Conservation (phyloP, 306 rosid genomes). For the Quercus variabilis region DNA sequence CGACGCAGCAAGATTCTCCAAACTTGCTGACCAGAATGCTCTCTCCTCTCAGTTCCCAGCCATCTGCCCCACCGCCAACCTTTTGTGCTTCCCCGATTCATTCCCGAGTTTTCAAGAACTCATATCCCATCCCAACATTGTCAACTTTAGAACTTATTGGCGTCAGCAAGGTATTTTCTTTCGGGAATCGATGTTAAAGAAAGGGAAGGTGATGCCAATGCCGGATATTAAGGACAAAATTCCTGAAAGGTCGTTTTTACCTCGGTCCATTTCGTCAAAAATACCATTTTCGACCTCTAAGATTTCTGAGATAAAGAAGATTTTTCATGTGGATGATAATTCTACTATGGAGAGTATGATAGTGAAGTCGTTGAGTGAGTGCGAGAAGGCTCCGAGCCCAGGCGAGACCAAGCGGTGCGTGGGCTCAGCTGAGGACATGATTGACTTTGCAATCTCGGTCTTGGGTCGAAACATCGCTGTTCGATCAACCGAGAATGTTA, state of each 20-base stretch:
- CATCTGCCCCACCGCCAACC: constrained; percentile 69
- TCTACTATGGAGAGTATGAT: constrained; percentile 79
- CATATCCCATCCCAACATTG: no score
- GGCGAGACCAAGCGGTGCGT: constrained; percentile 94
- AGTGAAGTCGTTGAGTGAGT: constrained; percentile 50
- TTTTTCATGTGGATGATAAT: constrained; percentile 69
- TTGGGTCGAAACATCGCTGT: no score
- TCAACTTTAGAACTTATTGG: no score
- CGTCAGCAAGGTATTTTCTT: constrained; percentile 83
- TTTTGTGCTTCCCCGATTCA: constrained; percentile 71
- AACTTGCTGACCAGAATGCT: no score
- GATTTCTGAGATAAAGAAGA: constrained; percentile 43
- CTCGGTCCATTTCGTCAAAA: constrained; percentile 68
- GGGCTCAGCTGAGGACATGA: constrained; percentile 33
- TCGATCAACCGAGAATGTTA: no score
- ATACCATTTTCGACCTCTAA: constrained; percentile 76
- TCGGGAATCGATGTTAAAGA: constrained; percentile 64
- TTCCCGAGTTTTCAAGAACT: background rate
- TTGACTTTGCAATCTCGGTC: no score
- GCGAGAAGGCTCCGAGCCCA: constrained; percentile 65
- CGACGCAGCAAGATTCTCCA: no score
- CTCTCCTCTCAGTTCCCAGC: no score
- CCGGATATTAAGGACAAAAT: constrained; percentile 86
- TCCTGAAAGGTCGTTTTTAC: constrained; percentile 90
- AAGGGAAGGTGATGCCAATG: constrained; percentile 74